phyloP scores from a whole-genome alignment of 805 yeast genomes.

The Candida peoriensis region DNA sequence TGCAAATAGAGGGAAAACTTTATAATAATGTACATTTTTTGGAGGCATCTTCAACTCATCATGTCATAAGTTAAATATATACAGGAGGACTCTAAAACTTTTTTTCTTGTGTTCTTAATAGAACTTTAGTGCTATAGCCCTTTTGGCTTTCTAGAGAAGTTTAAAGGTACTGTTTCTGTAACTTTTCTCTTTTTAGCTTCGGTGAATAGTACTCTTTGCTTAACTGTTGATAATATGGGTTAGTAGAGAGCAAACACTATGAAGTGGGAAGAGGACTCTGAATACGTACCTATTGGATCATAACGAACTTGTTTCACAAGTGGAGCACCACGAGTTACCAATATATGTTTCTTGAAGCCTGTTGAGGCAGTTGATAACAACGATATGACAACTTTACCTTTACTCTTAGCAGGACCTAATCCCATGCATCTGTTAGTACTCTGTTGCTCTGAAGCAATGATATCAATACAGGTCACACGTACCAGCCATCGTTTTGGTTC shows the following conservation, averaged over 20 bases:
- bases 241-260: not conserved
- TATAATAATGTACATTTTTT: conserved; percentile 1
- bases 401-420: conserved; percentile 56
- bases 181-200: conserved; percentile 86
- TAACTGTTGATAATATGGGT: conserved; percentile 38
- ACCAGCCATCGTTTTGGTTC: no score
- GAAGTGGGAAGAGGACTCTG: not conserved
- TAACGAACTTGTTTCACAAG: conserved; percentile 77
- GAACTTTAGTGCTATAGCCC: conserved; percentile 14
- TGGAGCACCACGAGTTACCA: conserved; percentile 78
- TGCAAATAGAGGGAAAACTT: not conserved
- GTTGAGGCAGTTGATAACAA: conserved; percentile 87
- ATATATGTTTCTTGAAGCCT: conserved; percentile 77
- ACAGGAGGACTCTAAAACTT: not conserved
- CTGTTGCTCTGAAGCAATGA: not conserved
- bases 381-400: conserved; percentile 72
- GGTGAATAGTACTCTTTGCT: conserved; percentile 85
- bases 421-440: conserved; percentile 3
- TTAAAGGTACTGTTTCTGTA: conserved; percentile 36
- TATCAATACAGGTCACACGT: no score
- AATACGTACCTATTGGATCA: conserved; percentile 61
- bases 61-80: no score
- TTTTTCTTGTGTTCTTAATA: no score
- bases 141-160: conserved; percentile 37
- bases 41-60: no score